phyloP scores from a whole-genome alignment of 1,139 yeast genomes.

The Fermentozyma sake region DNA sequence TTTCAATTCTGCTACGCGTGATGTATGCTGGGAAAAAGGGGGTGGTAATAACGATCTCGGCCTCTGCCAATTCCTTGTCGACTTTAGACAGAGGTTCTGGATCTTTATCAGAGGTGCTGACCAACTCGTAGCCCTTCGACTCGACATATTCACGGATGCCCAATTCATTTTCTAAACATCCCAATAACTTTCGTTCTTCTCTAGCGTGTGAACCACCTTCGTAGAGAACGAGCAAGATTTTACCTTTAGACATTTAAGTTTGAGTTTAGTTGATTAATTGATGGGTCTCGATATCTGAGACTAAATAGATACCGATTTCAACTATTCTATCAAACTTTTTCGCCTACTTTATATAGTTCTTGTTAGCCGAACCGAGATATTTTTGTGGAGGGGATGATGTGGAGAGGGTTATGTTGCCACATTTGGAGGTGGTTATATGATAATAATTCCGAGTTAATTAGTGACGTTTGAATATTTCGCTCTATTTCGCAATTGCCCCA shows the following conservation, averaged over 20 bases:
- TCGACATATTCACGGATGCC: conserved; percentile 67
- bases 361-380: too few relatives aligned
- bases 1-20: conserved; percentile 58
- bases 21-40: conserved; percentile 84
- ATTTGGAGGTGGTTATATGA: too few relatives aligned
- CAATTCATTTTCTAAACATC: conserved; percentile 72
- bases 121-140: conserved; percentile 61
- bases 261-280: conserved; percentile 1
- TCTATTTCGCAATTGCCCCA: too few relatives aligned
- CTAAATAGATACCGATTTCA: too few relatives aligned
- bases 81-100: conserved; percentile 52
- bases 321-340: too few relatives aligned
- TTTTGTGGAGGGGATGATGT: too few relatives aligned
- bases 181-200: conserved; percentile 59
- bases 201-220: conserved; percentile 53
- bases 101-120: conserved; percentile 67
- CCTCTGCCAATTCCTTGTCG: conserved; percentile 63
- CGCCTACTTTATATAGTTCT: too few relatives aligned
- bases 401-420: too few relatives aligned
- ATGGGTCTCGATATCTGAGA: neutral
- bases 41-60: conserved; percentile 74
- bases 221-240: conserved; percentile 55
- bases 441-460: too few relatives aligned
- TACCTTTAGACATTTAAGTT: conserved; percentile 22
- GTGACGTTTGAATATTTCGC: too few relatives aligned